Base-by-base conservation (phyloP, 768 basidiomycete species). In the Fibroporia radiculosa region DNA sequence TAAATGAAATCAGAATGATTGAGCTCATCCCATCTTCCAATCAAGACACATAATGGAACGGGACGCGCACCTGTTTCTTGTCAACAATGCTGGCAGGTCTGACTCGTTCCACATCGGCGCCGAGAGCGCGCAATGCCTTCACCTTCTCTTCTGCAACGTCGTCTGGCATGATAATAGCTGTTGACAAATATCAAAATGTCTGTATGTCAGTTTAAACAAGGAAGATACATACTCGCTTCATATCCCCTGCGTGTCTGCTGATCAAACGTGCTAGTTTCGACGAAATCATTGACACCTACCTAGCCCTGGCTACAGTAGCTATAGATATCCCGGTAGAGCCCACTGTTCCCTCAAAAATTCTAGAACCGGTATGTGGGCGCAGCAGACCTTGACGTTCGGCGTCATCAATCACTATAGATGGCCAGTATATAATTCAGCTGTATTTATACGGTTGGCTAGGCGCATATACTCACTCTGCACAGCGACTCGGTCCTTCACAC, bases 401-500 rank as follows among this genome's bases (percentile, higher is more conserved):
- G 56, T 97, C 88, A 50, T 93, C 78, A 53, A 99, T 91, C 72
- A 98, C 95, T 98, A 59, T 14, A 14, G 11, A 13, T n/a, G n/a
- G n/a, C n/a, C n/a, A n/a, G n/a, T n/a, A n/a, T n/a, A n/a, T n/a
- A n/a, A n/a, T n/a, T n/a, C n/a, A n/a, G n/a, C n/a, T n/a, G n/a
- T n/a, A n/a, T n/a, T n/a, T n/a, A n/a, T n/a, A n/a, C n/a, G n/a
- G n/a, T n/a, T n/a, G n/a, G n/a, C n/a, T n/a, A n/a, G 23, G 12
- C 4, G 12, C 16, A 8, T 20, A 22, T 14, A 53, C 78, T 48
- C 57, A 96, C 93, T 90, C 62, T 81, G 77, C 48, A 97, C 62
- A 0, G 93, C 95, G n/a, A 98, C 95, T 24, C 96, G 79, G 62
- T 99, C 96, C 62, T 99, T 99, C 40, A 97, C 87, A 43, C 93